Evolutionary conservation across 2,329 filamentous ascomycete genomes (phyloP).

Genomic region (Fusarium domesticum): DNA sequence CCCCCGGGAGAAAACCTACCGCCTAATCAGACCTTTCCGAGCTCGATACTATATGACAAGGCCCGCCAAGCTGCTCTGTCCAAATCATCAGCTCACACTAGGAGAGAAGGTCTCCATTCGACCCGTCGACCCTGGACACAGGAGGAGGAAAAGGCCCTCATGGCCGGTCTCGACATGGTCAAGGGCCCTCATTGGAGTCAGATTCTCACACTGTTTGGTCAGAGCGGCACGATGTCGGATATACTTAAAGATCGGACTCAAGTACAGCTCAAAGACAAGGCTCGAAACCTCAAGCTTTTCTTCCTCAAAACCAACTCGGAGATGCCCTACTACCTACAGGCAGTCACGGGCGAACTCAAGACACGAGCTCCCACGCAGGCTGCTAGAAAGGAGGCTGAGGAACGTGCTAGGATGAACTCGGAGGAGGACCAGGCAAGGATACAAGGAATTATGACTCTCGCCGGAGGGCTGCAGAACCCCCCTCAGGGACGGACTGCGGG

Average conservation of each 20-base stretch:
- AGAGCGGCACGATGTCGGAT: conserved; percentile 74
- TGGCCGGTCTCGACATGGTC: conserved; percentile 83
- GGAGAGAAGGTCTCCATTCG: conserved; percentile 56
- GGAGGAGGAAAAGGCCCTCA: conserved; percentile 85
- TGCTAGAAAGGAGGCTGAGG: conserved; percentile 66
- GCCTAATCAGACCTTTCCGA: conserved; percentile 55
- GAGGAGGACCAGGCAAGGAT: conserved; percentile 59
- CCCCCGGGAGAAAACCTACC: conserved; percentile 42
- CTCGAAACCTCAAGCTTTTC: conserved; percentile 83
- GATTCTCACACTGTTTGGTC: conserved; percentile 79
- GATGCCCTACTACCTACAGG: conserved; percentile 82
- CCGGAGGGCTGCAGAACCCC: conserved; percentile 49
- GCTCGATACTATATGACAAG: conserved; percentile 55
- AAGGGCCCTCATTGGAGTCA: conserved; percentile 93
- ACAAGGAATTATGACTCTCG: conserved; percentile 58
- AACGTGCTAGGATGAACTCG: conserved; percentile 56
- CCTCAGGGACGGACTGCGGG: conserved; percentile 28
- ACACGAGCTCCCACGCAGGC: conserved; percentile 75
- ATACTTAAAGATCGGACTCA: conserved; percentile 86
- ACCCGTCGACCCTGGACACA: conserved; percentile 80
- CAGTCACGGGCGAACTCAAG: conserved; percentile 86
- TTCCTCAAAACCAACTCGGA: conserved; percentile 90
- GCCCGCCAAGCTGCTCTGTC: conserved; percentile 58
- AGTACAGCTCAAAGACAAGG: conserved; percentile 90
- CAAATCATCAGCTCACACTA: conserved; percentile 53